Base-by-base conservation (phyloP, 441 rosid genomes). In the Syzygium syzygioides region DNA sequence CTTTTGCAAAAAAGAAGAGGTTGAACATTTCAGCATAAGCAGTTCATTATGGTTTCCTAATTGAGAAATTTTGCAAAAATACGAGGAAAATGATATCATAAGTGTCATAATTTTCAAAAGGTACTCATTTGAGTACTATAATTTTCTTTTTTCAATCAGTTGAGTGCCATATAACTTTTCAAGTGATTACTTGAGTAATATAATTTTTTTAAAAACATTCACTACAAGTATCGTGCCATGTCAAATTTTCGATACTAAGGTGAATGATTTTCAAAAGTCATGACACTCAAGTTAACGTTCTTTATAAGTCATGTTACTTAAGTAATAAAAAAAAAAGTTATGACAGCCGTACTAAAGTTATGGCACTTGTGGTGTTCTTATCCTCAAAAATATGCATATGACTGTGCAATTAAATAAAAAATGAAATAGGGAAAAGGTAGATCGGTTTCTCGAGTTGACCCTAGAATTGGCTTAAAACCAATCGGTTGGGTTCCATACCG, bases 171-270 rank as follows among this genome's bases (percentile, higher is more conserved):
- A n/a, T 14, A 6, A 15, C 5, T 64, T 30, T 64, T 64, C 20
- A 30, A 30, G 30, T 15, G 30, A 64, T 30, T 18, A 64, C 71
- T 64, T 64, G 71, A n/a, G 20, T 2, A 0, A 64, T 30, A 7
- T 9, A 64, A 64, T 30, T 30, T 64, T 64, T 64, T 64, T 30
- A 7, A 30, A 64, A 30, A 64, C 0, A 0, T 15, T 55, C 3
- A 14, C 17, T 64, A 64, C 0, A 7, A 54, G 20, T 55, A 6
- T 55, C 20, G 6, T 55, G 56, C 23, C 18, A 17, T 1, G 3
- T 55, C 20, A 17, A 4, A 15, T 30, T 64, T 64, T 64, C 0
- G 10, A 7, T 3, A 3, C 0, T 64, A 3, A 9, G 71, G 37
- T 64, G 71, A 64, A 64, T 0, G 0, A 17, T 14, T 64, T 64